Percentiles rank a stretch among this genome's conserved stretches.
These are phyloP conservation scores for Nicotiana benthamiana DNA, from an alignment of 257 asterid genomes.

Conservation along the genomic window DNA sequence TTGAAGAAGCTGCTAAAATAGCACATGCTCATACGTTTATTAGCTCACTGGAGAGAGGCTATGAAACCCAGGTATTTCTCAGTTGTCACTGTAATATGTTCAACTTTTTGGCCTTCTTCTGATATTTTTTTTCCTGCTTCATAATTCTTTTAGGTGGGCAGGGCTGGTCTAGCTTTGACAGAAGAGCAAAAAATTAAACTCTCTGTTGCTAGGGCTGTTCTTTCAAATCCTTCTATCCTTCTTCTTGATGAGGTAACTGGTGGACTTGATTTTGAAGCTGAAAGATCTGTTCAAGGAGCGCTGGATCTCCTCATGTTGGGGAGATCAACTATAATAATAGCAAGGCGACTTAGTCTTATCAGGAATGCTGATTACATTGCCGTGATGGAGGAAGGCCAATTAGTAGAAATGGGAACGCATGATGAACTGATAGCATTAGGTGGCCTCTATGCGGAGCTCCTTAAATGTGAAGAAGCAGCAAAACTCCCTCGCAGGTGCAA, in stretches of 20 bases:
- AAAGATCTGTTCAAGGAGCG: conserved; percentile 90
- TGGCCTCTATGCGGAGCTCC: conserved; percentile 98
- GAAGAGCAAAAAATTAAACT: conserved; percentile 98
- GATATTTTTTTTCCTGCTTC: conserved; percentile 8
- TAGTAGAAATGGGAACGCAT: conserved; percentile 99
- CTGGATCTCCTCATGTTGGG: conserved; percentile 97
- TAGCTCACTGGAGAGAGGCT: conserved; percentile 87
- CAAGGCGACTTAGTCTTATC: conserved; percentile 87
- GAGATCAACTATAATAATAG: conserved; percentile 93
- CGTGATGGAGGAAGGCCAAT: conserved; percentile 99
- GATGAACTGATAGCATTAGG: conserved; percentile 85
- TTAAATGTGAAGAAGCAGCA: conserved; percentile 95
- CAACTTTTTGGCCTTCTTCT: neutral
- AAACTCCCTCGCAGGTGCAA: conserved; percentile 93
- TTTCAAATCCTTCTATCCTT: conserved; percentile 87
- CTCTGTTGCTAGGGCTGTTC: conserved; percentile 96
- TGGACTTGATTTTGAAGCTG: conserved; percentile 99
- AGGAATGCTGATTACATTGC: conserved; percentile 97
- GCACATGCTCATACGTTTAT: conserved; percentile 99
- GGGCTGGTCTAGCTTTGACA: conserved; percentile 74
- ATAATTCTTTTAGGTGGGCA: conserved; percentile 61
- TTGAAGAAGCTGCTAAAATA: conserved; percentile 98
- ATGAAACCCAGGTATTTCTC: conserved; percentile 80
- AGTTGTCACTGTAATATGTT: conserved; percentile 8
- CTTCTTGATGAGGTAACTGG: conserved; percentile 98